phyloP scores from a whole-genome alignment of 1,284 basidiomycete species.

The Tilletia caries region DNA sequence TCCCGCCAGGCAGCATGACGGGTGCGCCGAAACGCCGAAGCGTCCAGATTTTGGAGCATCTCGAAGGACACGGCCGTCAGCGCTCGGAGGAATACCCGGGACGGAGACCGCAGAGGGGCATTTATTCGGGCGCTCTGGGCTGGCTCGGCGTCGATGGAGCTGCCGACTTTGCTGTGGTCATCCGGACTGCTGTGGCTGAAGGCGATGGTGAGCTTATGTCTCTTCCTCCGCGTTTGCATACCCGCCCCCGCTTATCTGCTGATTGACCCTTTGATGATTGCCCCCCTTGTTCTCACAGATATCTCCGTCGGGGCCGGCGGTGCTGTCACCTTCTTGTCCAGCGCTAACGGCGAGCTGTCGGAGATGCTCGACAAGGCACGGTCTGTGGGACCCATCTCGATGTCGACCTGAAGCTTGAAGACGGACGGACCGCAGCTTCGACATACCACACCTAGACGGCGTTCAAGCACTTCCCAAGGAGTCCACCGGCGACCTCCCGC shows the following conservation, averaged over 20 bases:
- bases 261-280: background rate
- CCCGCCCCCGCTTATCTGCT: background rate
- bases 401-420: background rate
- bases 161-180: constrained; percentile 91
- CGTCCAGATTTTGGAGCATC: constrained; percentile 78
- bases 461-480: no score
- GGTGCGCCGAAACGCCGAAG: constrained; percentile 93
- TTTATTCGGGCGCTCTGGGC: constrained; percentile 82
- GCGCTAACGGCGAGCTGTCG: constrained; percentile 83
- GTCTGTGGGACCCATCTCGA: constrained; percentile 20
- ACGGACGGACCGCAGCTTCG: no score
- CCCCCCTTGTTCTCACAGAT: constrained; percentile 26
- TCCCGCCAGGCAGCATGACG: constrained; percentile 80
- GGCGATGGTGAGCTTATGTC: constrained; percentile 55
- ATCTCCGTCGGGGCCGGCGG: constrained; percentile 79
- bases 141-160: constrained; percentile 86
- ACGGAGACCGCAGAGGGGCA: constrained; percentile 26
- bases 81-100: background rate
- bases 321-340: constrained; percentile 89
- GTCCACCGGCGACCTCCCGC: no score
- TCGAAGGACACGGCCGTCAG: constrained; percentile 60
- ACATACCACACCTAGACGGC: no score
- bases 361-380: constrained; percentile 77
- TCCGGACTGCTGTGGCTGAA: constrained; percentile 82
- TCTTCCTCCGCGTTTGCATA: background rate